These are phyloP conservation scores for Claviceps digitariae DNA, from an alignment of 2,329 filamentous ascomycete species.

Conservation along the genomic window DNA sequence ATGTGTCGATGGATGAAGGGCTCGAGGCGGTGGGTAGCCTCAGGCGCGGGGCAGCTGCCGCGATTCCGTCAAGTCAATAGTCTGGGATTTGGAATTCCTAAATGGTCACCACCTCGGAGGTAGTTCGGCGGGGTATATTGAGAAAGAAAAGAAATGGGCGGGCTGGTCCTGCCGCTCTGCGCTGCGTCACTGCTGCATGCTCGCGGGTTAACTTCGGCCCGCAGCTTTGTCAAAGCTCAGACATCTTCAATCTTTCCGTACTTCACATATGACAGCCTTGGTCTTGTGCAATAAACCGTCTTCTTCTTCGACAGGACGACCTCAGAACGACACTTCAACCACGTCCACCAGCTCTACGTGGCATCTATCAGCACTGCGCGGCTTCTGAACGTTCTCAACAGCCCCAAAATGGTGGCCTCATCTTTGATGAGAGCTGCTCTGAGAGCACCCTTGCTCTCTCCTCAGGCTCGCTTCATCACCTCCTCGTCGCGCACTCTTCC, in stretches of 20 bases:
- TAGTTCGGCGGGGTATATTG: not conserved
- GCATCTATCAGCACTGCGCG: too few relatives aligned
- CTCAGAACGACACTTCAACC: not conserved
- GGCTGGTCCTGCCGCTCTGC: not conserved
- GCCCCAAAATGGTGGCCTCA: constrained; percentile 4
- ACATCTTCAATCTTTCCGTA: too few relatives aligned
- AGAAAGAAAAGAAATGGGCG: not conserved
- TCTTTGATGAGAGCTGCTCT: constrained; percentile 6
- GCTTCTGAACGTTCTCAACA: constrained; percentile 6
- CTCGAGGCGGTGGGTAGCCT: not conserved
- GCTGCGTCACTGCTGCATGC: not conserved
- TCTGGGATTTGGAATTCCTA: not conserved
- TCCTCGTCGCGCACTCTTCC: constrained; percentile 19
- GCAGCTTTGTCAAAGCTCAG: not conserved
- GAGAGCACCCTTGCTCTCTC: constrained; percentile 6
- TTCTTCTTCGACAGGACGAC: not conserved
- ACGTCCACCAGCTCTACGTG: too few relatives aligned
- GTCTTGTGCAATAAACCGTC: too few relatives aligned
- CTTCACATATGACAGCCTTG: too few relatives aligned
- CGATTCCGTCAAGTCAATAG: not conserved
- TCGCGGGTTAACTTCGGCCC: constrained; percentile 8
- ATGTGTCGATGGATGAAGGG: not conserved
- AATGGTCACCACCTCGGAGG: not conserved
- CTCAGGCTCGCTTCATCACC: constrained; percentile 15
- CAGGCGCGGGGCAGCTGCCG: constrained; percentile 1